These are phyloP conservation scores for Aspergillus sp. DNA, from an alignment of 2,329 filamentous ascomycete genomes.

Conservation along the genomic window DNA sequence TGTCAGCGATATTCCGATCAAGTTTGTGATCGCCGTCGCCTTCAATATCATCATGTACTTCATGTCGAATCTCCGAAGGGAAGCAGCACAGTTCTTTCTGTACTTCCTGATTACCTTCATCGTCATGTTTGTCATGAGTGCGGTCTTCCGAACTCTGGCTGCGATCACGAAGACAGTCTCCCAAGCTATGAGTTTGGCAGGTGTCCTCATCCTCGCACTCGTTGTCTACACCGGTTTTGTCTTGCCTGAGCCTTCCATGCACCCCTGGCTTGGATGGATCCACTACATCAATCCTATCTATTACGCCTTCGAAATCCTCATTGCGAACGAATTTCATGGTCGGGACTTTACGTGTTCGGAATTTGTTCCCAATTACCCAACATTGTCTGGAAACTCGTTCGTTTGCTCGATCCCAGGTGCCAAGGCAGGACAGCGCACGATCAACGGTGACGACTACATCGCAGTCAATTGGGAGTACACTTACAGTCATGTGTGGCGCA, in stretches of 20 bases:
- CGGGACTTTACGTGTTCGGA: slow-evolving; percentile 51
- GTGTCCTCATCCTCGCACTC: slow-evolving; percentile 38
- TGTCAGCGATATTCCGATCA: slow-evolving; percentile 57
- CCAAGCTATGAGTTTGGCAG: slow-evolving; percentile 50
- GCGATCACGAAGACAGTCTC: slow-evolving; percentile 62
- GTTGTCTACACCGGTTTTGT: slow-evolving; percentile 46
- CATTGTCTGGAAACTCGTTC: slow-evolving; percentile 31
- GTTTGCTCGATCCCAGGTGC: slow-evolving; percentile 56
- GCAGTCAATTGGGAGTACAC: slow-evolving; percentile 50
- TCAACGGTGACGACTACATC: slow-evolving; percentile 56
- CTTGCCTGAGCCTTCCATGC: slow-evolving; percentile 52
- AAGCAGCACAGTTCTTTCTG: slow-evolving; percentile 74
- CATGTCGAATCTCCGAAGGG: slow-evolving; percentile 69
- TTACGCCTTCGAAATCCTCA: slow-evolving; percentile 73
- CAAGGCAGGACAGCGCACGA: slow-evolving; percentile 44
- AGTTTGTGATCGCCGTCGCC: slow-evolving; percentile 60
- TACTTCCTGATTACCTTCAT: slow-evolving; percentile 71
- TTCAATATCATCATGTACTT: slow-evolving; percentile 83
- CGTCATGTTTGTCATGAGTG: slow-evolving; percentile 70
- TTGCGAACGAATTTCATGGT: slow-evolving; percentile 73
- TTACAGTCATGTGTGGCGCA: slow-evolving; percentile 56
- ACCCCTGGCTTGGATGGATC: slow-evolving; percentile 74
- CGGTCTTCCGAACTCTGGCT: slow-evolving; percentile 73
- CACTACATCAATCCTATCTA: slow-evolving; percentile 71
- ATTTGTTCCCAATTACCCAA: slow-evolving; percentile 42